These are phyloP conservation scores for Elsinoe arachidis DNA, from an alignment of 2,329 filamentous ascomycete genomes.

Conservation along the genomic window DNA sequence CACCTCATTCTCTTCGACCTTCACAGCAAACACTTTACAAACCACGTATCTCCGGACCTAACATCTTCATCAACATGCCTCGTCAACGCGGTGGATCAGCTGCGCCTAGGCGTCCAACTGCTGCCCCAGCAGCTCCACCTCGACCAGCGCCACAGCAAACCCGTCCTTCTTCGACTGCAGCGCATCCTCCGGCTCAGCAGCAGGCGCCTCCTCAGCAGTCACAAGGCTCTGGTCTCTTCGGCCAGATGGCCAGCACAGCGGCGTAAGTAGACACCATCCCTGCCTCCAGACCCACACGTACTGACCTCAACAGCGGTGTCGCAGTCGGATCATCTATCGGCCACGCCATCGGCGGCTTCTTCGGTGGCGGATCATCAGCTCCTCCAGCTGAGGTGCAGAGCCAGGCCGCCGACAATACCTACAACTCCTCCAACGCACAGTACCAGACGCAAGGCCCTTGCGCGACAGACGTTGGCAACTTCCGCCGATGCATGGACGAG, in stretches of 20 bases:
- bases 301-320: slow-evolving; percentile 61
- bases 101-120: slow-evolving; percentile 37
- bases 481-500: slow-evolving; percentile 95
- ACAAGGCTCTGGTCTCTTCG: slow-evolving; percentile 77
- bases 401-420: slow-evolving; percentile 35
- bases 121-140: slow-evolving; percentile 36
- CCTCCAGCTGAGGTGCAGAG: slow-evolving; percentile 41
- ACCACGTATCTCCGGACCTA: too few relatives aligned
- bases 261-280: slow-evolving; percentile 62
- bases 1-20: neutral
- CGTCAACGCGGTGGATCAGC: slow-evolving; percentile 40
- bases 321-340: slow-evolving; percentile 92
- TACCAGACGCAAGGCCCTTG: slow-evolving; percentile 48
- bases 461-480: slow-evolving; percentile 68
- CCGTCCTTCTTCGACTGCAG: slow-evolving; percentile 43
- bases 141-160: slow-evolving; percentile 59
- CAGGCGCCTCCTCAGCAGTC: slow-evolving; percentile 42
- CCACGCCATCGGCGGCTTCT: slow-evolving; percentile 85
- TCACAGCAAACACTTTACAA: neutral
- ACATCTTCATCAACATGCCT: slow-evolving; percentile 32
- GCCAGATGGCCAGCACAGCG: slow-evolving; percentile 94
- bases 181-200: slow-evolving; percentile 36
- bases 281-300: neutral
- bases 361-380: slow-evolving; percentile 60
- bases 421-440: slow-evolving; percentile 22